Evolutionary conservation across 495 filamentous ascomycete species (phyloP).

Genomic region (Chlorociboria aeruginascens): DNA sequence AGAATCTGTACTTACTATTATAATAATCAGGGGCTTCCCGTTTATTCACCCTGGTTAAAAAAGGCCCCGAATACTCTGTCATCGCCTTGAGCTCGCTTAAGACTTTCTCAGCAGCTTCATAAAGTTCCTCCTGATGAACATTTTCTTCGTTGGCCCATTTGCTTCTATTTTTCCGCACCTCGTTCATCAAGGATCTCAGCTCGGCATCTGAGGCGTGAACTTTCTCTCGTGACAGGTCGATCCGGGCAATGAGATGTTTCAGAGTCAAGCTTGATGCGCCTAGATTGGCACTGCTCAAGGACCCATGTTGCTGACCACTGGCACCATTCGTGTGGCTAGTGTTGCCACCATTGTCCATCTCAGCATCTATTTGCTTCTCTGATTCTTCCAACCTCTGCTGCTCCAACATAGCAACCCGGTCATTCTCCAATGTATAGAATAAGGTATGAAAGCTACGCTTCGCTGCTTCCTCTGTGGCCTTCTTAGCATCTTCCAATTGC

Average conservation of each 20-base stretch:
- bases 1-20: constrained; percentile 44
- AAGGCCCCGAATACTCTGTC: constrained; percentile 91
- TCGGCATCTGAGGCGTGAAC: constrained; percentile 88
- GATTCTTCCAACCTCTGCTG: constrained; percentile 95
- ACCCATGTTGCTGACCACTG: constrained; percentile 53
- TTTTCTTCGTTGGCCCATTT: constrained; percentile 99
- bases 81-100: constrained; percentile 90
- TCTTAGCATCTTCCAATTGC: constrained; percentile 87
- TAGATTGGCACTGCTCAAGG: constrained; percentile 82
- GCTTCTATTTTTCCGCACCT: constrained; percentile 91
- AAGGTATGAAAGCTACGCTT: constrained; percentile 80
- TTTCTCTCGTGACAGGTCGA: constrained; percentile 79
- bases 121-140: constrained; percentile 93
- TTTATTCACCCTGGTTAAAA: constrained; percentile 87
- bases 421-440: constrained; percentile 91
- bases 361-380: constrained; percentile 88
- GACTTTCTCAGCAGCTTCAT: constrained; percentile 93
- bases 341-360: constrained; percentile 62
- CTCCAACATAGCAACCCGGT: constrained; percentile 91
- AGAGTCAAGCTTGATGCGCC: constrained; percentile 94
- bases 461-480: constrained; percentile 80
- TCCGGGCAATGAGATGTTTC: constrained; percentile 90
- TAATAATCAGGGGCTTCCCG: constrained; percentile 95
- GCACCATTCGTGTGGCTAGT: constrained; percentile 30
- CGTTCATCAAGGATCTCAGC: constrained; percentile 81